Evolutionary conservation across 495 filamentous ascomycete genomes (phyloP), one percentile per base, ranked within the genome.

Genomic region (Tuber indicum): DNA sequence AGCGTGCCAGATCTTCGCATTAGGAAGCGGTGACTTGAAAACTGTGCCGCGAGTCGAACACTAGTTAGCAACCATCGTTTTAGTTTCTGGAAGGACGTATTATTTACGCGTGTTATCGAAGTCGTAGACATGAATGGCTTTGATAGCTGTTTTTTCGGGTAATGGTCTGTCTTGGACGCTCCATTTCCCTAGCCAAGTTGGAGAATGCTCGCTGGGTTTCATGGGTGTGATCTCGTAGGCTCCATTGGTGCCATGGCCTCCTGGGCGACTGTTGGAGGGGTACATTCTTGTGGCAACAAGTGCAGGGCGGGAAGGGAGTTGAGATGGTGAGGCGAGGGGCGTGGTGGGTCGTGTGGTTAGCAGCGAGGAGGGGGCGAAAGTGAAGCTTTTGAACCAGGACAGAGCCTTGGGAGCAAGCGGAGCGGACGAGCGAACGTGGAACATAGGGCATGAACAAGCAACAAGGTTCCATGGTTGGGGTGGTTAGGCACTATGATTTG

Each of bases 81-180:
- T 23, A 42, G 32, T 58, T 17, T 47, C 3, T 21, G 32, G 43
- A 26, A 41, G 62, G 49, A 45, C 1, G 43, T 23, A 23, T 32
- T 49, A 81, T 89, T 85, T 87, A 96, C 94, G 86, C 58, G 96
- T 99, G 82, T 99, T 98, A 83, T 99, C 96, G 84, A 99, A 99
- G 85, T 99, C 96, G 86, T 98, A 99, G 76, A 99, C 88, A 84
- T 99, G 96, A 73, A 99, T 90, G 10, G 89, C 84, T 83, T 89
- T 92, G 82, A 98, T 91, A 19, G 74, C 47, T 71, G 76, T 78
- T 62, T 44, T 74, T 49, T 66, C 72, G 17, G 81, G 81, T 2
- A 83, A 39, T 17, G 69, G 42, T 12, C 52, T 32, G 23, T 76
- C 70, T 7, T 72, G 72, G 58, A 71, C 36, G 58, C 41, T 78